Evolutionary conservation across 2,329 filamentous ascomycete species (phyloP), one percentile per base, ranked within the genome.

Genomic region (Fusarium coicis): DNA sequence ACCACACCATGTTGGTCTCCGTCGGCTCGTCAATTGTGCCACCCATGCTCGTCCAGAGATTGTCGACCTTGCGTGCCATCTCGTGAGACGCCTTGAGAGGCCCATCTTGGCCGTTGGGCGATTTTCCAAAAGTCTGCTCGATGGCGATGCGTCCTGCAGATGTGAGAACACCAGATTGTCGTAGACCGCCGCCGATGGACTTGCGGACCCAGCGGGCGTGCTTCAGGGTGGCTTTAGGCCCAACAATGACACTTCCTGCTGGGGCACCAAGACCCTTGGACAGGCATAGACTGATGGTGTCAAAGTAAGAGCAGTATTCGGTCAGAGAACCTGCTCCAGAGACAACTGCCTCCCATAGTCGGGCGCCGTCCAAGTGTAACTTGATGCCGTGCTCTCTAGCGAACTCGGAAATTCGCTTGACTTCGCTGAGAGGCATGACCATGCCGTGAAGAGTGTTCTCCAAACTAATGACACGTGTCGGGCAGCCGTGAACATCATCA

Each of bases 1-100:
- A 78, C 94, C 93, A 97, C 39, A 94, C 90, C 93, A 97, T 97
- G 83, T 97, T 97, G n/a, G 94, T 97, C 79, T 97, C 91, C 3
- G 93, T 91, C 0, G 93, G 92, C 66, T 91, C 86, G 26, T 86
- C 82, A 63, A 94, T 82, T 81, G 88, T 89, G 3, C 94, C 94
- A 9, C 94, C 94, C 57, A 91, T 84, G 21, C 83, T 83, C 10
- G 85, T 87, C 94, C 94, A 97, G 72, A 93, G 81, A n/a, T 84
- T 84, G 87, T 92, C 93, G 46, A 92, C 83, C 74, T 83, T 85
- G 79, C 87, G 88, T 1, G 93, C 93, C 63, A 88, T 88, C 47
- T 84, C 83, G 80, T 96, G 93, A 8, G 87, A 89, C 21, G 82
- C 83, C 34, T 82, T 81, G 50, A 96, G 84, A 75, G 88, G 88